Percentiles rank a stretch among this genome's conserved stretches.
Conservation (phyloP, 768 basidiomycete species). For the Mycena amicta region DNA sequence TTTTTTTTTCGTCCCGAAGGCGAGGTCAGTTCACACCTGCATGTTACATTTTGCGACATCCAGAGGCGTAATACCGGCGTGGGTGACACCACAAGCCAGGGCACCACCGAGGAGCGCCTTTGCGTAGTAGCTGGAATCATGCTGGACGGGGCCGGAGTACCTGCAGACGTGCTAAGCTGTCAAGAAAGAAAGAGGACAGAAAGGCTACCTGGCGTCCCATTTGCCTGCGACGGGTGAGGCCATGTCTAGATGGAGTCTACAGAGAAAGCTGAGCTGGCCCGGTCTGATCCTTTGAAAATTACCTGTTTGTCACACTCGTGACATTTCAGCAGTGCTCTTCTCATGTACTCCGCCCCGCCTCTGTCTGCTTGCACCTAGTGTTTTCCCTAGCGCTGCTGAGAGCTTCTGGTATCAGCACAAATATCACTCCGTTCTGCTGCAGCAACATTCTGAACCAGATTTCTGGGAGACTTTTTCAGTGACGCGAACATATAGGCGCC, state of each 20-base stretch:
- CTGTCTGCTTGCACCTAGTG: too few relatives aligned
- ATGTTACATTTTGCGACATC: constrained; percentile 93
- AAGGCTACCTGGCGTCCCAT: constrained; percentile 72
- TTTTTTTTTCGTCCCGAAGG: not conserved
- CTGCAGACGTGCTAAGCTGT: constrained; percentile 36
- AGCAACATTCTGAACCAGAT: too few relatives aligned
- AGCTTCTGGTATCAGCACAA: too few relatives aligned
- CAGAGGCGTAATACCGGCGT: constrained; percentile 84
- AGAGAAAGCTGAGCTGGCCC: constrained; percentile 13
- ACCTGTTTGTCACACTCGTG: too few relatives aligned
- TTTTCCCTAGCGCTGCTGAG: too few relatives aligned
- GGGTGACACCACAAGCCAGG: constrained; percentile 86
- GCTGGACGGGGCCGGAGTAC: constrained; percentile 71
- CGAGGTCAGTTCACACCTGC: constrained; percentile 58
- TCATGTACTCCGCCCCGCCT: too few relatives aligned
- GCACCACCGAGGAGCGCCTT: constrained; percentile 89
- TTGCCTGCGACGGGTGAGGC: constrained; percentile 56
- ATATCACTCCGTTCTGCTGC: too few relatives aligned
- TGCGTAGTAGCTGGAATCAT: constrained; percentile 74
- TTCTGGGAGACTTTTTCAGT: too few relatives aligned
- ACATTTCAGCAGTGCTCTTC: too few relatives aligned
- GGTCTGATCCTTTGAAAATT: constrained; percentile 9
- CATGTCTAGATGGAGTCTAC: constrained; percentile 41
- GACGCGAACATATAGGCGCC: too few relatives aligned
- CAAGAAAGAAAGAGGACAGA: constrained; percentile 2